Percentiles rank a stretch among this genome's conserved stretches.
These are phyloP conservation scores for Fusarium nygamai DNA, from an alignment of 2,329 filamentous ascomycete species.

Conservation along the genomic window DNA sequence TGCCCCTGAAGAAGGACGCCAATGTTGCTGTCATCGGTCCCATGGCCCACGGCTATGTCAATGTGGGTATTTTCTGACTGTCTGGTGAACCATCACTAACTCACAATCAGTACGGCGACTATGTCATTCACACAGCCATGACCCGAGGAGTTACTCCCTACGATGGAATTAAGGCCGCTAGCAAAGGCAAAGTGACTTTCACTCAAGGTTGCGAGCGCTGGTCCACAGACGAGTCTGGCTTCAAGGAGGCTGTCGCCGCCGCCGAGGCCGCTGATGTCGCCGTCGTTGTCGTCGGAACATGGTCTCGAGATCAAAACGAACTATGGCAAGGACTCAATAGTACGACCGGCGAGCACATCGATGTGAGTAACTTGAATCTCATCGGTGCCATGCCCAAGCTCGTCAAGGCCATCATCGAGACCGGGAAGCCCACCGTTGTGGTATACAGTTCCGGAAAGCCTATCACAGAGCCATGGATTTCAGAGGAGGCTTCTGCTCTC, in stretches of 20 bases:
- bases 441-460: slow-evolving; percentile 77
- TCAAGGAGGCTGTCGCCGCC: slow-evolving; percentile 71
- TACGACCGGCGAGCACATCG: slow-evolving; percentile 79
- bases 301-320: slow-evolving; percentile 77
- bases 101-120: slow-evolving; percentile 70
- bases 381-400: slow-evolving; percentile 76
- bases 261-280: slow-evolving; percentile 76
- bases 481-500: slow-evolving; percentile 69
- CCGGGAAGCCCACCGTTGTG: slow-evolving; percentile 73
- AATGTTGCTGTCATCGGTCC: slow-evolving; percentile 78
- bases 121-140: slow-evolving; percentile 73
- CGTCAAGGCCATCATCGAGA: slow-evolving; percentile 73
- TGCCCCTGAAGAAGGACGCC: slow-evolving; percentile 70
- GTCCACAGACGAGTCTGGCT: slow-evolving; percentile 75
- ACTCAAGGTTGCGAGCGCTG: slow-evolving; percentile 77
- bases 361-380: slow-evolving; percentile 70
- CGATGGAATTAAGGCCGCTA: slow-evolving; percentile 71
- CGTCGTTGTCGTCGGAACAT: slow-evolving; percentile 78
- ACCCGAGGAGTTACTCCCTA: slow-evolving; percentile 74
- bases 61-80: slow-evolving; percentile 56
- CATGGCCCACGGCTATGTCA: slow-evolving; percentile 77
- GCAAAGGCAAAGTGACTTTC: slow-evolving; percentile 70
- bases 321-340: slow-evolving; percentile 77
- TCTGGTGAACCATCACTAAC: slow-evolving; percentile 1
- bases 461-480: slow-evolving; percentile 78